phyloP scores from a whole-genome alignment of 495 filamentous ascomycete genomes.

The Cercophora scortea region DNA sequence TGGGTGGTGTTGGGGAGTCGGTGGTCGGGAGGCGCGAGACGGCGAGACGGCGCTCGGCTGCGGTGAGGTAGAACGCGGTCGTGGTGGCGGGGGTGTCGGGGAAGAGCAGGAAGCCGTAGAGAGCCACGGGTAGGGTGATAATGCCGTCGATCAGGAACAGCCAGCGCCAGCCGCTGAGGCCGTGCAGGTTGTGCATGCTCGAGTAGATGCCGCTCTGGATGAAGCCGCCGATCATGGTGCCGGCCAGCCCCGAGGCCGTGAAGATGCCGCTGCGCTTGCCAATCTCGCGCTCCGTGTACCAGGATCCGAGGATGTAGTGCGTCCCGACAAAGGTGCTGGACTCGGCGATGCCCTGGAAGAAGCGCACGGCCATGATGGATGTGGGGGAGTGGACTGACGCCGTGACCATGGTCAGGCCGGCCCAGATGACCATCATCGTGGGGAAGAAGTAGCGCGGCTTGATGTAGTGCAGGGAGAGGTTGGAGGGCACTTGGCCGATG shows the following conservation, averaged over 20 bases:
- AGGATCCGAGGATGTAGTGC: slow-evolving; percentile 58
- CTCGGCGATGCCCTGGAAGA: slow-evolving; percentile 60
- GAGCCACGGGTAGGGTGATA: slow-evolving; percentile 48
- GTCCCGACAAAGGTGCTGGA: slow-evolving; percentile 54
- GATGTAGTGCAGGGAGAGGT: slow-evolving; percentile 51
- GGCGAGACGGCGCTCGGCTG: slow-evolving; percentile 37
- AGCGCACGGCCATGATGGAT: slow-evolving; percentile 59
- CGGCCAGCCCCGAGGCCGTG: slow-evolving; percentile 43
- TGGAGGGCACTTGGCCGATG: slow-evolving; percentile 53
- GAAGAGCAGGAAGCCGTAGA: slow-evolving; percentile 52
- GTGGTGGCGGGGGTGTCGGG: slow-evolving; percentile 53
- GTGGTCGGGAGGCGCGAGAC: slow-evolving; percentile 18
- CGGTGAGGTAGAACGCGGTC: slow-evolving; percentile 41
- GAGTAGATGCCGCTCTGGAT: slow-evolving; percentile 54
- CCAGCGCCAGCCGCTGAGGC: slow-evolving; percentile 58
- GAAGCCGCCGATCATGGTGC: slow-evolving; percentile 44
- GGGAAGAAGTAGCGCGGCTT: slow-evolving; percentile 55
- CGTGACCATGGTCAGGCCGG: slow-evolving; percentile 51
- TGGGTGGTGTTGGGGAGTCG: not conserved
- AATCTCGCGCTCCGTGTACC: slow-evolving; percentile 59
- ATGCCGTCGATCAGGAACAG: slow-evolving; percentile 52
- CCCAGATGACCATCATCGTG: slow-evolving; percentile 54
- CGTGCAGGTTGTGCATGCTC: slow-evolving; percentile 39
- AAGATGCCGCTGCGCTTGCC: slow-evolving; percentile 54
- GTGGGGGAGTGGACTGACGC: slow-evolving; percentile 41